Evolutionary conservation across 2,329 filamentous ascomycete genomes (phyloP).

Genomic region (Pseudocercospora fijiensis): DNA sequence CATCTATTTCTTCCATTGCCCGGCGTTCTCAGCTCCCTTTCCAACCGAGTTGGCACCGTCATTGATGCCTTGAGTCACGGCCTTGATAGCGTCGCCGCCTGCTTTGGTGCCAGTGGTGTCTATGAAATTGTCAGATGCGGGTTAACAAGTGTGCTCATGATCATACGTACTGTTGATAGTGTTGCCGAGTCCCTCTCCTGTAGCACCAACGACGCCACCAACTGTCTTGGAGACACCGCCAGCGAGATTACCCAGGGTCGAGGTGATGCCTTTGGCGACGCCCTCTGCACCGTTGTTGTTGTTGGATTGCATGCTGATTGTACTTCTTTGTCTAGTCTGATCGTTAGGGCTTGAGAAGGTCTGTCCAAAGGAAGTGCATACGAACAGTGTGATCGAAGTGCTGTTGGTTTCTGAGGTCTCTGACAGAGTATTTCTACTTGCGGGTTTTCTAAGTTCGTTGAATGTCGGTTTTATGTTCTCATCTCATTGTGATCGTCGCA

Average conservation of each 20-base stretch:
- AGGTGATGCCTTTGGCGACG: conserved; percentile 37
- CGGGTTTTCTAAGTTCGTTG: neutral
- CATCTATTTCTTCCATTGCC: conserved; percentile 44
- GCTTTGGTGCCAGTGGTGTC: conserved; percentile 46
- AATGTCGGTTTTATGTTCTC: neutral
- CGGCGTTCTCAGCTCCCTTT: conserved; percentile 49
- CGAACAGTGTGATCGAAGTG: neutral
- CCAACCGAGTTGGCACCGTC: conserved; percentile 45
- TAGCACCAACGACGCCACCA: conserved; percentile 53
- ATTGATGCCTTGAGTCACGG: conserved; percentile 48
- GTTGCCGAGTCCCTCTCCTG: conserved; percentile 47
- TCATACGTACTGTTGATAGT: conserved; percentile 42
- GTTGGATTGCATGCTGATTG: conserved; percentile 14
- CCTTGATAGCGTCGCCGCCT: conserved; percentile 45
- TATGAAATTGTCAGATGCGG: neutral
- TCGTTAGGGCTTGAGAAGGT: neutral
- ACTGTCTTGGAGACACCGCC: conserved; percentile 56
- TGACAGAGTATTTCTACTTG: neutral
- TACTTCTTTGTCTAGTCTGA: neutral
- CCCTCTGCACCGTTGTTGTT: conserved; percentile 30
- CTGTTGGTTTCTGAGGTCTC: conserved; percentile 3
- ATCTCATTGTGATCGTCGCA: conserved; percentile 1
- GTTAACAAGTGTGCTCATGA: neutral
- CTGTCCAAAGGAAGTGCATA: neutral
- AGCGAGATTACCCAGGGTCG: conserved; percentile 51